These are phyloP conservation scores for Leishmania arabica DNA, from an alignment of 208 protist species.

Conservation along the genomic window DNA sequence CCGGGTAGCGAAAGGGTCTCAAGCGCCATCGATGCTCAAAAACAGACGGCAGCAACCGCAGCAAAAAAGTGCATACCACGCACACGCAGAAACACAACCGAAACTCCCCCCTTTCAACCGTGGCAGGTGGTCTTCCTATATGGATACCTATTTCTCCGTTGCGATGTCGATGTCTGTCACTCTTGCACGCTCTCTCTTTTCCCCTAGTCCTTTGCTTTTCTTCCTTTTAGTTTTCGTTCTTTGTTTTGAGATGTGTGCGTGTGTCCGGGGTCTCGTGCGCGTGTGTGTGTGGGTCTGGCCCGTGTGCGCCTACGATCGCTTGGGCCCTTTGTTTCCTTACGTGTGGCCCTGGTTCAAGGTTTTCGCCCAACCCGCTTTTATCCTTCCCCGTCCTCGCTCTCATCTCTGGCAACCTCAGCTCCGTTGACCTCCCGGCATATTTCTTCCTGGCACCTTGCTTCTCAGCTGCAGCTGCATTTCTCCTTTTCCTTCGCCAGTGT, in stretches of 20 bases:
- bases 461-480: neutral
- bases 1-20: too few relatives aligned
- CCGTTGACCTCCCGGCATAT: neutral
- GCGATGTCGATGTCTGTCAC: neutral
- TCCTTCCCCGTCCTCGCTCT: neutral
- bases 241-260: neutral
- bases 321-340: neutral
- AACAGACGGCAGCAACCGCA: neutral
- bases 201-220: neutral
- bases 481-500: neutral
- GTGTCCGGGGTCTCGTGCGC: neutral
- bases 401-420: neutral
- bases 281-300: neutral
- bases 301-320: neutral
- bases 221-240: neutral
- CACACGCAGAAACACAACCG: neutral
- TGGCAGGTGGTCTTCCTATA: neutral
- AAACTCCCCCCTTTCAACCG: neutral
- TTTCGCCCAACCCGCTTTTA: neutral
- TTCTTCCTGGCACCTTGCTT: neutral
- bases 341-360: neutral
- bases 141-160: neutral
- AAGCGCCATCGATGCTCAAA: neutral
- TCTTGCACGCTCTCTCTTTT: neutral
- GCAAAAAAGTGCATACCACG: neutral